Conservation (phyloP, 148 eudicot species). For the Salicornia ramosissima region DNA sequence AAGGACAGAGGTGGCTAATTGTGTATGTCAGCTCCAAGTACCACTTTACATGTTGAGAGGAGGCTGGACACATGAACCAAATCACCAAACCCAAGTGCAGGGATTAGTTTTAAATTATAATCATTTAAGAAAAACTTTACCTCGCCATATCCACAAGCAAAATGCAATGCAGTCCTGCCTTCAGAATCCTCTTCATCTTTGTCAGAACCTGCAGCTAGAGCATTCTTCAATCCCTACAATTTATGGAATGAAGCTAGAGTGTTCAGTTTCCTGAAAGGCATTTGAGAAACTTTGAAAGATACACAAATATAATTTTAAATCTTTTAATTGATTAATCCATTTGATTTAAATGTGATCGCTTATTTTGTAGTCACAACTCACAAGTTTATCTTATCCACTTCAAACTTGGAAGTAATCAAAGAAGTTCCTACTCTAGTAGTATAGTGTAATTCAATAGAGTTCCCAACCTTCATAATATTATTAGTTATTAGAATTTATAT, state of each 20-base stretch:
- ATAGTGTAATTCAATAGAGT: too few relatives aligned
- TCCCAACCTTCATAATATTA: too few relatives aligned
- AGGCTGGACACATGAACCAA: not conserved
- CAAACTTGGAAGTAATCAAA: too few relatives aligned
- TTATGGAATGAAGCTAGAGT: not conserved
- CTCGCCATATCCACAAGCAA: conserved; percentile 99
- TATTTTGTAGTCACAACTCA: too few relatives aligned
- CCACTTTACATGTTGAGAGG: not conserved
- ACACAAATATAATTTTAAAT: too few relatives aligned
- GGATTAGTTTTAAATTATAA: not conserved
- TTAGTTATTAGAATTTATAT: too few relatives aligned
- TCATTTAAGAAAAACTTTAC: conserved; percentile 33
- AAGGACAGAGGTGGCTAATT: not conserved
- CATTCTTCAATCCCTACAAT: conserved; percentile 63
- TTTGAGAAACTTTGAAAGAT: not conserved
- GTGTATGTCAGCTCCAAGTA: not conserved
- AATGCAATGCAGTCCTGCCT: conserved; percentile 96
- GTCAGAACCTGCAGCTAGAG: conserved; percentile 78
- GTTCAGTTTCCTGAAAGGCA: not conserved
- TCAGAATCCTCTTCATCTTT: conserved; percentile 92
- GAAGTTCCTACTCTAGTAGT: too few relatives aligned
- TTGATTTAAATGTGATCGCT: too few relatives aligned
- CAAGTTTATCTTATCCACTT: too few relatives aligned
- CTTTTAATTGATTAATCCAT: too few relatives aligned
- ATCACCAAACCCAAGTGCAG: too few relatives aligned